Conservation (phyloP, 306 rosid genomes). For the Cicer judaicum region DNA sequence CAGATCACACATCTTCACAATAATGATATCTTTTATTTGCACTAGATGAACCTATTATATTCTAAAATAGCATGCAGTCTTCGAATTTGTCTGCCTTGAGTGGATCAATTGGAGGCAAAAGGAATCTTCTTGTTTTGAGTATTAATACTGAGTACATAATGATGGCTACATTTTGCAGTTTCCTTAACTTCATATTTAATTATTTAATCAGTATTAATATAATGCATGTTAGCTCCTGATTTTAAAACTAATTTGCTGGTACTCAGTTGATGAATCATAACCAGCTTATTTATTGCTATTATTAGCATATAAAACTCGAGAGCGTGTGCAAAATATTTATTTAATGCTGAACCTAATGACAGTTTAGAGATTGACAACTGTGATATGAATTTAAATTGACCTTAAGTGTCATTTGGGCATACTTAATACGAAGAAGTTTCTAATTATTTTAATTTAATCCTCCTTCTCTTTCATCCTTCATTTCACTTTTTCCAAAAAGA, state of each 20-base stretch:
- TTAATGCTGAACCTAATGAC: slow-evolving; percentile 16
- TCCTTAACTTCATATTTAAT: slow-evolving; percentile 1
- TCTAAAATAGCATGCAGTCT: slow-evolving; percentile 16
- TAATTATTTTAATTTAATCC: not conserved
- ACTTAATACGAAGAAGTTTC: slow-evolving; percentile 11
- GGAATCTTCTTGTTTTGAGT: slow-evolving; percentile 35
- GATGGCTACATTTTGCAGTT: slow-evolving; percentile 29
- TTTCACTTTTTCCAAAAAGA: not conserved
- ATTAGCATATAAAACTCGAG: slow-evolving; percentile 14
- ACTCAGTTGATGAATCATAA: slow-evolving; percentile 5
- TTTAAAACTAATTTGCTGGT: slow-evolving; percentile 5
- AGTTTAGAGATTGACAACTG: slow-evolving; percentile 24
- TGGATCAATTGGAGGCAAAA: not conserved
- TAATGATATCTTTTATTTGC: slow-evolving; percentile 22
- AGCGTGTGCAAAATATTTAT: not conserved
- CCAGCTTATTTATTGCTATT: not conserved
- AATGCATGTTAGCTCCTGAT: slow-evolving; percentile 12
- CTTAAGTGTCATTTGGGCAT: not conserved
- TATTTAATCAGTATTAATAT: slow-evolving; percentile 17
- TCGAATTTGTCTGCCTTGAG: slow-evolving; percentile 22
- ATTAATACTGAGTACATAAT: not conserved
- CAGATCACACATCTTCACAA: not conserved
- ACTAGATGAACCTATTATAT: not conserved
- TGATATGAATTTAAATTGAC: not conserved
- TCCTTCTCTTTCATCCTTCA: slow-evolving; percentile 9